Base-by-base conservation (phyloP, 148 eudicot genomes). In the Diospyros kaki region DNA sequence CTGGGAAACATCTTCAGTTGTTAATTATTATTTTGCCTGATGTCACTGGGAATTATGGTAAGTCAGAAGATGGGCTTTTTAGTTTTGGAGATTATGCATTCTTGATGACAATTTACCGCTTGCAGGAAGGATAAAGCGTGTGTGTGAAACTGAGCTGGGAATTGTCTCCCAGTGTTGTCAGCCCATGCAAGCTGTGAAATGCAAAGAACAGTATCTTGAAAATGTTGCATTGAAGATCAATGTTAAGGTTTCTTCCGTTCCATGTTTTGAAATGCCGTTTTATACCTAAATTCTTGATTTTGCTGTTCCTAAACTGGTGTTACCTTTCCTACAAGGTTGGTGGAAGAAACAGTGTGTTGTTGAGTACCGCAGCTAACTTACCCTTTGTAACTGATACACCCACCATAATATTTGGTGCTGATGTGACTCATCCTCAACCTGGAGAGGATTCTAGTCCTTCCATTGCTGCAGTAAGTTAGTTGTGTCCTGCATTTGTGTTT, bases 371-470 rank as follows among this genome's bases (percentile, higher is more conserved):
- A 53, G 50, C 9, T 62, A 83, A 14, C 7, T 83, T 89, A 39
- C 96, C 96, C 1, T 9, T 69, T 3, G 51, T 95, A 6, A 76
- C 81, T 39, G 97, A 92, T 62, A 53, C 48, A 5, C 88, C 93
- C 0, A 95, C 97, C 2, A 95, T 95, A 0, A 82, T 95, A 5
- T 86, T 95, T 71, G 99, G 97, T 45, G 99, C 97, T 67, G 97
- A 95, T 87, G 97, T 95, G 1, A 92, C 99, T 38, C 99, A 93
- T 83, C 88, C 97, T 9, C 59, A 76, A 55, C 94, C 93, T 1
- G 99, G 99, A 67, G 99, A 95, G 77, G 99, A 90, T 72, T 85
- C 86, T 9, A 83, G 81, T 63, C 91, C 99, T 9, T 95, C 99
- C 9, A 89, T 95, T 4, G 97, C 97, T 56, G 97, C 97, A 28